These are phyloP conservation scores for Combretum micranthum DNA, from an alignment of 345 rosid species.

Conservation along the genomic window DNA sequence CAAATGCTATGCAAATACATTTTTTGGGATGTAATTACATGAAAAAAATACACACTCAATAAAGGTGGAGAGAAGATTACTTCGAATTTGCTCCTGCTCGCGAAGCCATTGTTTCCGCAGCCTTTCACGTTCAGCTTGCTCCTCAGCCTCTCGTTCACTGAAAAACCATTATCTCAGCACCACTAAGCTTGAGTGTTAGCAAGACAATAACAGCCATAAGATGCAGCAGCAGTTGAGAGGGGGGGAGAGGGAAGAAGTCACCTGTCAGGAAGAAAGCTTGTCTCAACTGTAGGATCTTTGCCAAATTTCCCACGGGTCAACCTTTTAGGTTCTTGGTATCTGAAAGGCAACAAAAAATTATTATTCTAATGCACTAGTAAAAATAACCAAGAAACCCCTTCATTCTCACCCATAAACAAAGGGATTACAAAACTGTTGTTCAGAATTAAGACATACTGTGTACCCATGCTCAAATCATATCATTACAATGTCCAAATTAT, in stretches of 20 bases:
- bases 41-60: no score
- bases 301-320: constrained; percentile 59
- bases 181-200: constrained; percentile 57
- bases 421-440: no score
- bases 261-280: constrained; percentile 98
- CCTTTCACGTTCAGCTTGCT: constrained; percentile 97
- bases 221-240: constrained; percentile 2
- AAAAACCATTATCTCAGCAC: constrained; percentile 69
- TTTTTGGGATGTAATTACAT: no score
- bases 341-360: constrained; percentile 8
- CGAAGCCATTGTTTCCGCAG: constrained; percentile 79
- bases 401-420: no score
- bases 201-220: constrained; percentile 12
- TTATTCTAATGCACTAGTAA: background rate
- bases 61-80: constrained; percentile 25
- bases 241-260: constrained; percentile 19
- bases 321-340: constrained; percentile 32
- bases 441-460: no score
- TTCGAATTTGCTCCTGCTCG: constrained; percentile 87
- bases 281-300: constrained; percentile 96
- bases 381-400: background rate
- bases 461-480: no score
- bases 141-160: constrained; percentile 99
- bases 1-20: no score
- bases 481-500: no score